Percentiles rank a stretch among this genome's conserved stretches.
Evolutionary conservation across 2,329 filamentous ascomycete genomes (phyloP).

Genomic region (Colletotrichum liriopes): DNA sequence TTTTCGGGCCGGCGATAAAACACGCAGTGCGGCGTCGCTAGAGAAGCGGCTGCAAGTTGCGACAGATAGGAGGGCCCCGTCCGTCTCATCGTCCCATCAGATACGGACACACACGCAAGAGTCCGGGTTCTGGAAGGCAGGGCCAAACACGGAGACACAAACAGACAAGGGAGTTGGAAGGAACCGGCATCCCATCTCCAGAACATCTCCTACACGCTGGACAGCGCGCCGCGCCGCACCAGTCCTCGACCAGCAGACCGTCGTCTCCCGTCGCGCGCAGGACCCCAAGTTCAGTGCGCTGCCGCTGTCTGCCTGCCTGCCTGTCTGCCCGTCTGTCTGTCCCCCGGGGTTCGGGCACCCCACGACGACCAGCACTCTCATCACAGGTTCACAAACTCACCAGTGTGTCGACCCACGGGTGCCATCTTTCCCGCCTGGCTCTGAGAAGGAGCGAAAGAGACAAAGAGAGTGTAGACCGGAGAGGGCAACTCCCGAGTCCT

Average conservation of each 20-base stretch:
- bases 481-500: not conserved
- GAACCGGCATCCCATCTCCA: conserved; percentile 39
- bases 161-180: conserved; percentile 17
- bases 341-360: not conserved
- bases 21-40: conserved; percentile 33
- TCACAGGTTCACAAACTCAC: not conserved
- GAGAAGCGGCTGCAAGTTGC: conserved; percentile 22
- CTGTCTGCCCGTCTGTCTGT: not conserved
- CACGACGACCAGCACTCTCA: not conserved
- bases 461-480: too few relatives aligned
- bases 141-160: conserved; percentile 20
- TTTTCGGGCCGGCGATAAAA: conserved; percentile 42
- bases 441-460: not conserved
- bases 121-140: conserved; percentile 24
- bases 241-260: conserved; percentile 1
- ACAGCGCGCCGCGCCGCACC: conserved; percentile 7
- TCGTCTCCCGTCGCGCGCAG: conserved; percentile 6
- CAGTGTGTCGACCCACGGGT: not conserved
- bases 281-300: conserved; percentile 24
- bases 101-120: conserved; percentile 11
- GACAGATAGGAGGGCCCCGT: conserved; percentile 26
- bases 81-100: conserved; percentile 41
- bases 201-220: not conserved
- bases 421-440: not conserved
- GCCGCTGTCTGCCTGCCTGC: conserved; percentile 23